A percentile compares a stretch with the other conserved stretches of the same genome.
Evolutionary conservation across 2,329 filamentous ascomycete genomes (phyloP).

Genomic region (Aspergillus clavatus): DNA sequence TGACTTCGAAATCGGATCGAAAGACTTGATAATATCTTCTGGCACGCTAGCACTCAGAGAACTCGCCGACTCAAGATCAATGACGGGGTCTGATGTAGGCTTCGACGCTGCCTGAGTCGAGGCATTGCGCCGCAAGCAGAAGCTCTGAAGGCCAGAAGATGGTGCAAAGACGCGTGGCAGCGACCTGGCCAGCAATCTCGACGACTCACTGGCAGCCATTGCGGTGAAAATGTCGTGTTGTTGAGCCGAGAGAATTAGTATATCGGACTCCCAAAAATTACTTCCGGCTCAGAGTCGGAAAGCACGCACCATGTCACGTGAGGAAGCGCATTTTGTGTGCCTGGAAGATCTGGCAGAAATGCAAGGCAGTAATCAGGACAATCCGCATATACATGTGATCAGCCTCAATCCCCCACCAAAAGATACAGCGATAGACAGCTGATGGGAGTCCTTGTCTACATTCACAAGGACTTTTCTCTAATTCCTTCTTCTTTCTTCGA

Average conservation of each 20-base stretch:
- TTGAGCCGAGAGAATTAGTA: conserved; percentile 12
- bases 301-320: conserved; percentile 18
- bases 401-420: conserved; percentile 1
- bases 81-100: conserved; percentile 27
- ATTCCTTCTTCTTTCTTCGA: neutral
- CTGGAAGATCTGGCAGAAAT: conserved; percentile 3
- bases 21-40: conserved; percentile 43
- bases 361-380: conserved; percentile 8
- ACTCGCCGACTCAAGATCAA: conserved; percentile 46
- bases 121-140: conserved; percentile 43
- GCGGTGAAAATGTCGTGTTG: conserved; percentile 16
- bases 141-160: conserved; percentile 26
- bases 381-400: conserved; percentile 16
- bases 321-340: neutral
- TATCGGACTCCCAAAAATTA: conserved; percentile 27
- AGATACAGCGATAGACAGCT: no score
- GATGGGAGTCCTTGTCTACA: neutral
- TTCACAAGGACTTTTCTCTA: neutral
- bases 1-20: conserved; percentile 47
- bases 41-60: conserved; percentile 40
- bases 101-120: conserved; percentile 38
- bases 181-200: conserved; percentile 36
- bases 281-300: conserved; percentile 19
- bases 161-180: conserved; percentile 32
- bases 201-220: conserved; percentile 41